Evolutionary conservation across 768 basidiomycete genomes (phyloP), one percentile per base, ranked within the genome.

Genomic region (Termitomyces sp.): DNA sequence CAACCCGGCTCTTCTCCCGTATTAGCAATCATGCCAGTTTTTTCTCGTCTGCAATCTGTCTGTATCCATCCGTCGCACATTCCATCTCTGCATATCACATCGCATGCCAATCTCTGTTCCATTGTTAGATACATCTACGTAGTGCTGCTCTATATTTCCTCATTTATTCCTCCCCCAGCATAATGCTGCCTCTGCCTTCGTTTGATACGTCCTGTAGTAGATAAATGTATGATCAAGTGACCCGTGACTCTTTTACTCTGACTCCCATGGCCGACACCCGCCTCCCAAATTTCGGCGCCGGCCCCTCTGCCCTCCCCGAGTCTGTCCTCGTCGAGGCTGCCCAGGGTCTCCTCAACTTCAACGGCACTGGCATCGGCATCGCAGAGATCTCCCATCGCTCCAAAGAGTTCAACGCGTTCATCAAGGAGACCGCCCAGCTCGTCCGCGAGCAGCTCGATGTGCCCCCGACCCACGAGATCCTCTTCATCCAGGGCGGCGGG

Each of bases 371-470:
- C 28, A 95, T 98, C 60, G 97, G 97, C 45, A 85, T 99, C 69
- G 90, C 93, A 44, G 97, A 99, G 72, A 84, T 98, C 69, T 96
- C 94, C 1, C 97, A 99, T 72, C 90, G 97, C 63, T 94, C 94
- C 42, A 85, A 90, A 65, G 89, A 94, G 62, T 98, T 98, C 71
- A 79, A 80, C 53, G 77, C 80, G 22, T 88, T 87, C 72, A 71
- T 95, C 62, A 73, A 77, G 56, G 70, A 77, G 51, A 76, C 88
- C 66, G 84, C 88, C 72, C 69, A 74, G 38, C 82, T 84, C 67
- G 83, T 94, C 60, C 85, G 93, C 57, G 75, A 73, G 14, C 87
- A 94, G 65, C 87, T 98, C 58, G 73, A 80, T 16, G 85, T 99
- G 35, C 96, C 97, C 9, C 69, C 81, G 42, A 89, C 87, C 10